phyloP scores from a whole-genome alignment of 768 basidiomycete genomes.

The Calocybe cyanea region DNA sequence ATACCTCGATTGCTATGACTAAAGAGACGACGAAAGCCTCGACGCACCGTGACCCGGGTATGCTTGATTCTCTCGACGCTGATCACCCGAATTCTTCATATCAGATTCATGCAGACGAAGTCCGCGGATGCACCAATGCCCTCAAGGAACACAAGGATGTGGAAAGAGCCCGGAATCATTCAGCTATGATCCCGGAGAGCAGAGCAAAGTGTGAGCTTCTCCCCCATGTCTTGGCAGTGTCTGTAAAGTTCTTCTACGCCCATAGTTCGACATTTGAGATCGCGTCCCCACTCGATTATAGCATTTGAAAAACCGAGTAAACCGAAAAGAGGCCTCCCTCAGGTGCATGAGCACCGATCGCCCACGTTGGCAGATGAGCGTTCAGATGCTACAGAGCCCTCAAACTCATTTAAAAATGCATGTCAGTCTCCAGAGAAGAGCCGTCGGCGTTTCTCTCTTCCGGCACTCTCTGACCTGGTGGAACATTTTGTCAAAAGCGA shows the following conservation, averaged over 20 bases:
- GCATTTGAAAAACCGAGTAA: background rate
- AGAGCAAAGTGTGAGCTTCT: constrained; percentile 35
- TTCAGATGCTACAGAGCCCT: too few relatives aligned
- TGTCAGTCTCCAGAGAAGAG: constrained; percentile 13
- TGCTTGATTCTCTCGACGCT: too few relatives aligned
- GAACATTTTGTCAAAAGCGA: background rate
- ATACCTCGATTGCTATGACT: too few relatives aligned
- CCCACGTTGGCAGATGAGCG: background rate
- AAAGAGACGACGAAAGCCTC: too few relatives aligned
- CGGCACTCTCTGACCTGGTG: constrained; percentile 24
- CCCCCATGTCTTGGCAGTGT: constrained; percentile 23
- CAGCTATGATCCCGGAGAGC: constrained; percentile 31
- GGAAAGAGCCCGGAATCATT: constrained; percentile 17
- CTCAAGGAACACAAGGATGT: background rate
- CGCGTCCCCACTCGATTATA: constrained; percentile 8
- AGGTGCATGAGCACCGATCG: too few relatives aligned
- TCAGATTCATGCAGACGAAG: background rate
- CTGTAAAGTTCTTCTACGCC: constrained; percentile 17
- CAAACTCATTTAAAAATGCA: background rate
- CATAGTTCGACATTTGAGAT: constrained; percentile 9
- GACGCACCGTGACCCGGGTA: too few relatives aligned
- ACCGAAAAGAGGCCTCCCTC: too few relatives aligned
- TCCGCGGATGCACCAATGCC: background rate
- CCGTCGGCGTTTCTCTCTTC: constrained; percentile 28
- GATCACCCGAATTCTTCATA: too few relatives aligned